Base-by-base conservation (phyloP, 108 stramenopile genomes). In the Pseudonitzschia multistriata region DNA sequence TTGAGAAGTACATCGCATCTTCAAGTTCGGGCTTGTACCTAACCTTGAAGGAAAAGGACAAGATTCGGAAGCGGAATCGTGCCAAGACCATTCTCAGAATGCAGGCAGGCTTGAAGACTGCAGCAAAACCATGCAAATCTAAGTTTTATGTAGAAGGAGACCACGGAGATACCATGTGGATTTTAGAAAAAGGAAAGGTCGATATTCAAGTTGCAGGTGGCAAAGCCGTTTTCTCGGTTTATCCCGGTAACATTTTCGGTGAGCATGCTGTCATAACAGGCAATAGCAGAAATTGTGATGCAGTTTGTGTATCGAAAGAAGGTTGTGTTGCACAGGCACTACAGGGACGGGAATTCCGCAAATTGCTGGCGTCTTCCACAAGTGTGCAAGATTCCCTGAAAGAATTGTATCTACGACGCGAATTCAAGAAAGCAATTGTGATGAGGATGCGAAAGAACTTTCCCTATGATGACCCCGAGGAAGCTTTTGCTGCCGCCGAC, bases 401-500 rank as follows among this genome's bases (percentile, higher is more conserved):
- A 14, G 93, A 94, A 56, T 71, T 91, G 69, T 83, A 79, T 57
- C 76, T 85, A 33, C 79, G 93, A 40, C 83, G 93, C 10, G 90
- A 94, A 66, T 90, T 94, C 56, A 87, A 91, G 63, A 94, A 94
- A 72, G 93, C 93, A 0, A 62, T 94, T 19, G 90, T 91, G 3
- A 29, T 66, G 31, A 76, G 79, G 36, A 66, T 81, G 37, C 77
- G 80, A 19, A 82, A 81, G 66, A 80, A 82, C 47, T 93, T 90
- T 71, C 88, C 88, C 6, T 84, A 85, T 31, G 71, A 79, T 10
- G 77, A 87, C 78, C 83, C 85, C 29, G 68, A 78, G 30, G 77
- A 85, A 50, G 91, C 86, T 14, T 94, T 89, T 50, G 77, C 88
- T 55, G 81, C 87, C 52, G 88, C 85, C 21, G 86, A 86, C 62